A percentile compares a stretch with the other conserved stretches of the same genome.
phyloP scores from a whole-genome alignment of 257 asterid species.

The Cordia subcordata region DNA sequence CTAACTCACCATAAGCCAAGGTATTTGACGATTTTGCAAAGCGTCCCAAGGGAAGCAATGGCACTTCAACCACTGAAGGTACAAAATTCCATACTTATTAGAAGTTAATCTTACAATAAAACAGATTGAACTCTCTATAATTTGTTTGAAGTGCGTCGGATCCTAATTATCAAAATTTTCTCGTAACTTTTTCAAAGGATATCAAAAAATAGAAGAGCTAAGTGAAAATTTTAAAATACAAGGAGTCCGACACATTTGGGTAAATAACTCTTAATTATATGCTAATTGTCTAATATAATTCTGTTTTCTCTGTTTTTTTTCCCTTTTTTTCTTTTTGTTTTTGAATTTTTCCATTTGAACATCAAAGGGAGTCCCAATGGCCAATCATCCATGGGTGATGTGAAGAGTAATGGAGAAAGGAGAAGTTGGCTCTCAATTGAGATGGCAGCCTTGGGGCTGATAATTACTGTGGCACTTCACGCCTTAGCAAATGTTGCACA shows the following conservation, averaged over 20 bases:
- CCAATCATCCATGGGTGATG: constrained; percentile 18
- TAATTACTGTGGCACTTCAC: constrained; percentile 14
- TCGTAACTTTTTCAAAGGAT: too few relatives aligned
- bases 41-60: constrained; percentile 25
- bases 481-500: too few relatives aligned
- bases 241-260: too few relatives aligned
- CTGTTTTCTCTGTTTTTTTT: background rate
- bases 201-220: too few relatives aligned
- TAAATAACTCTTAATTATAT: too few relatives aligned
- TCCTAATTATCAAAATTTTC: too few relatives aligned
- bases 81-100: background rate
- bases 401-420: constrained; percentile 32
- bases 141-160: too few relatives aligned
- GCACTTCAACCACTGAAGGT: constrained; percentile 25
- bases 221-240: too few relatives aligned
- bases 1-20: constrained; percentile 81
- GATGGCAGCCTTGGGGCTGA: constrained; percentile 22
- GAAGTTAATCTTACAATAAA: background rate
- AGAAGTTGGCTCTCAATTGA: constrained; percentile 21
- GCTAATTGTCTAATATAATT: too few relatives aligned
- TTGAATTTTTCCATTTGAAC: background rate
- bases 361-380: constrained; percentile 23
- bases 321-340: background rate
- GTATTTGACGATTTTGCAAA: constrained; percentile 59
- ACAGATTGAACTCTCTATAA: too few relatives aligned